Percentiles rank a stretch among this genome's conserved stretches.
These are phyloP conservation scores for Cyberlindnera bimundalis DNA, from an alignment of 805 yeast species.

Conservation along the genomic window DNA sequence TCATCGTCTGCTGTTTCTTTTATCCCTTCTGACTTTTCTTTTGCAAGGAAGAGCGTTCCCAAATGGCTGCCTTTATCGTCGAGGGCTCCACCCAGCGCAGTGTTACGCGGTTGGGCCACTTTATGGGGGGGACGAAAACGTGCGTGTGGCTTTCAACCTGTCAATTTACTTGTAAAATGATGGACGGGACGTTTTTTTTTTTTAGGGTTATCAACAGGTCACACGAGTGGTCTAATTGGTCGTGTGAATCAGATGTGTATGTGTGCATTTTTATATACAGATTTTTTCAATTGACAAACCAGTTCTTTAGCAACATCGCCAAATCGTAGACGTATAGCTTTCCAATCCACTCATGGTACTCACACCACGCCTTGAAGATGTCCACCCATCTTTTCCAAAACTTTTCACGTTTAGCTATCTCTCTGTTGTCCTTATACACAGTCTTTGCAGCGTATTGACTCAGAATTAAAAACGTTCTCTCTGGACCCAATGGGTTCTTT, in stretches of 20 bases:
- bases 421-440: constrained; percentile 66
- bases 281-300: too few relatives aligned
- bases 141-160: too few relatives aligned
- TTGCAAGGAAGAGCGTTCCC: neutral
- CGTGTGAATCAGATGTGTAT: too few relatives aligned
- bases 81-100: neutral
- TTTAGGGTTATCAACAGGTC: too few relatives aligned
- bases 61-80: neutral
- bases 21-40: neutral
- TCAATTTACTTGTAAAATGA: too few relatives aligned
- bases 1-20: constrained; percentile 46
- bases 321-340: constrained; percentile 20
- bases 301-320: constrained; percentile 14
- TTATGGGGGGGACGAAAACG: too few relatives aligned
- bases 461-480: constrained; percentile 83
- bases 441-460: constrained; percentile 85
- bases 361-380: constrained; percentile 31
- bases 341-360: constrained; percentile 16
- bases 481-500: constrained; percentile 80
- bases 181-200: too few relatives aligned
- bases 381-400: constrained; percentile 8
- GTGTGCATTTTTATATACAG: too few relatives aligned
- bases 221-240: too few relatives aligned
- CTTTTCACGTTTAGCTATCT: constrained; percentile 22
- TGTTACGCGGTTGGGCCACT: neutral